Percentiles rank a stretch among this genome's conserved stretches.
Evolutionary conservation across 108 stramenopile genomes (phyloP).

Genomic region (Epithemia pelagica): DNA sequence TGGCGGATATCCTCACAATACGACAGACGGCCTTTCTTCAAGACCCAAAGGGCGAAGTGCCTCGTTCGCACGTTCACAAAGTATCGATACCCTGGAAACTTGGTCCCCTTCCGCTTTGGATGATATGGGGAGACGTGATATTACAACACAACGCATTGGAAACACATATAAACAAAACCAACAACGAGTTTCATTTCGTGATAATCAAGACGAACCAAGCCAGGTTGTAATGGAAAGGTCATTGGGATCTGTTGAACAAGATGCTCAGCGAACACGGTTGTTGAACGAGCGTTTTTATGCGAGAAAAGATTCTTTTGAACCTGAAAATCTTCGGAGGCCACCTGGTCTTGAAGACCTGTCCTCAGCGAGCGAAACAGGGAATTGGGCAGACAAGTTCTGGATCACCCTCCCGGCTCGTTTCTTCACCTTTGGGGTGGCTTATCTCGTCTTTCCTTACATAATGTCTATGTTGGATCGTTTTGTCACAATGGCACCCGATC

Average conservation of each 20-base stretch:
- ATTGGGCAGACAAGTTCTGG: conserved; percentile 16
- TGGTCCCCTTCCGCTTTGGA: too few relatives aligned
- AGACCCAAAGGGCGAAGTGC: not conserved
- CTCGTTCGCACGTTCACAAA: too few relatives aligned
- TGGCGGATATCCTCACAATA: not conserved
- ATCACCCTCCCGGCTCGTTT: conserved; percentile 18
- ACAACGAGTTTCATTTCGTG: too few relatives aligned
- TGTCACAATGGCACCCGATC: conserved; percentile 16
- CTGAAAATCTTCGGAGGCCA: conserved; percentile 9
- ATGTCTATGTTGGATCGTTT: conserved; percentile 19
- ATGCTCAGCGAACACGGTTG: conserved; percentile 12
- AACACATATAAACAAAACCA: too few relatives aligned
- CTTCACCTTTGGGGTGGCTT: conserved; percentile 16
- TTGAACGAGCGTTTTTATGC: conserved; percentile 19
- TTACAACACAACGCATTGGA: too few relatives aligned
- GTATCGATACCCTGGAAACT: too few relatives aligned
- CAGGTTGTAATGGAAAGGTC: too few relatives aligned
- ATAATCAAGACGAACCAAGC: too few relatives aligned
- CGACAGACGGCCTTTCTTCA: not conserved
- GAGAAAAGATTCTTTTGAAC: conserved; percentile 12
- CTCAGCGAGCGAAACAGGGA: not conserved
- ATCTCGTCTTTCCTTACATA: conserved; percentile 30
- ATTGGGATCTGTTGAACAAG: not conserved
- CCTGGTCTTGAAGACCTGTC: conserved; percentile 15
- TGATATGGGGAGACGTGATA: too few relatives aligned